Conservation (phyloP, 495 filamentous ascomycete species). For the Penicillium nucicola region DNA sequence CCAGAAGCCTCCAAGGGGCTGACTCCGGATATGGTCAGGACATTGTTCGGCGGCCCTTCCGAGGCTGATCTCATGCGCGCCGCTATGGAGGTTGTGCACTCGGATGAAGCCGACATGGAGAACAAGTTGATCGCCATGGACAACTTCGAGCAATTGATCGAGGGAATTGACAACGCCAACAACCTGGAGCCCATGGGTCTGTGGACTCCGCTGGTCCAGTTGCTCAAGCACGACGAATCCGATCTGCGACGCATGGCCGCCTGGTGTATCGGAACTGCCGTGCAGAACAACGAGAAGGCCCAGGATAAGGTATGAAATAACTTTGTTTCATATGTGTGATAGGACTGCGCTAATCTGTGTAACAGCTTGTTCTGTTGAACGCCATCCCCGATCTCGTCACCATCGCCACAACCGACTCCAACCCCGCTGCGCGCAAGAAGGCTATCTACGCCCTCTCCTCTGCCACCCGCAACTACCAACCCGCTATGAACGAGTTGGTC, state of each 20-base stretch:
- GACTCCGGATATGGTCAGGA: conserved; percentile 61
- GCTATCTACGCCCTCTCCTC: conserved; percentile 83
- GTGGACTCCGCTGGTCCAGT: conserved; percentile 73
- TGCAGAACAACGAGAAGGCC: conserved; percentile 86
- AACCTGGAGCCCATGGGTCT: conserved; percentile 73
- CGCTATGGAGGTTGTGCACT: conserved; percentile 69
- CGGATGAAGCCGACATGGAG: conserved; percentile 61
- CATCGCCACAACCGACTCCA: conserved; percentile 57
- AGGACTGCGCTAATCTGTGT: conserved; percentile 13
- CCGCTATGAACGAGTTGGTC: conserved; percentile 59
- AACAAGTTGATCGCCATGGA: conserved; percentile 88
- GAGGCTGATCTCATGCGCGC: conserved; percentile 89
- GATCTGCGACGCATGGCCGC: conserved; percentile 79
- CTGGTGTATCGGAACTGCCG: conserved; percentile 90
- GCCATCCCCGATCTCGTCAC: conserved; percentile 66
- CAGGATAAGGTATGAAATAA: conserved; percentile 64
- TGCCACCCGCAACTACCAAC: conserved; percentile 81
- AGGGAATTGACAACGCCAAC: conserved; percentile 92
- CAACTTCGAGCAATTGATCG: conserved; percentile 92
- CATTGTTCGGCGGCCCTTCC: conserved; percentile 75
- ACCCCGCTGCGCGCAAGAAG: conserved; percentile 73
- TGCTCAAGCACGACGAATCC: conserved; percentile 62
- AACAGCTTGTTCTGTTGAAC: conserved; percentile 61
- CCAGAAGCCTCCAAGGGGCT: conserved; percentile 44
- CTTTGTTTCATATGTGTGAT: not conserved